Conservation (phyloP, 1,284 basidiomycete species). For the Moniliophthora roreri region DNA sequence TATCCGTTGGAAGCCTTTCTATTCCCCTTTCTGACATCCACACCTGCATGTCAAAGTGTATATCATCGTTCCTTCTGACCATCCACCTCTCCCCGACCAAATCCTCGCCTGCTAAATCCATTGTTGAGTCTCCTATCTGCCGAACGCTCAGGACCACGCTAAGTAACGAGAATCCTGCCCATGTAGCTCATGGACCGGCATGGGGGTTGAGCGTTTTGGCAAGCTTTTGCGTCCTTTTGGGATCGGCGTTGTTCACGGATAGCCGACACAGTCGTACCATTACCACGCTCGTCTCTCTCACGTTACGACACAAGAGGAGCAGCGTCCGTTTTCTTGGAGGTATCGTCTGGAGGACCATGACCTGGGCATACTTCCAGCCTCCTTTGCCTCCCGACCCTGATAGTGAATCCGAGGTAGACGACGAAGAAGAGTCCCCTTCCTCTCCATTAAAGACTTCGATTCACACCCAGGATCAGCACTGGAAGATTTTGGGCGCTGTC, state of each 20-base stretch:
- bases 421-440: constrained; percentile 14
- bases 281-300: constrained; percentile 48
- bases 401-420: constrained; percentile 35
- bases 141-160: constrained; percentile 67
- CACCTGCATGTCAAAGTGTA: constrained; percentile 46
- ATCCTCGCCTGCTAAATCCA: constrained; percentile 27
- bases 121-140: constrained; percentile 49
- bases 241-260: constrained; percentile 50
- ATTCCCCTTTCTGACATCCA: constrained; percentile 50
- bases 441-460: constrained; percentile 24
- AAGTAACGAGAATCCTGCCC: constrained; percentile 46
- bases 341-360: constrained; percentile 60
- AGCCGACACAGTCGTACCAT: constrained; percentile 45
- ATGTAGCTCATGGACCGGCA: constrained; percentile 69
- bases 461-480: constrained; percentile 37
- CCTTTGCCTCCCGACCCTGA: constrained; percentile 33
- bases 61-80: constrained; percentile 46
- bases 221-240: constrained; percentile 59
- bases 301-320: constrained; percentile 58
- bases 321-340: constrained; percentile 59
- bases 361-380: constrained; percentile 65
- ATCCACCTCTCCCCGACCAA: constrained; percentile 28
- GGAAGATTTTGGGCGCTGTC: constrained; percentile 50
- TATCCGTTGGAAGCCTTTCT: constrained; percentile 50
- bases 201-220: constrained; percentile 70